Evolutionary conservation across 148 eudicot species (phyloP).

Genomic region (Silene uniflora): DNA sequence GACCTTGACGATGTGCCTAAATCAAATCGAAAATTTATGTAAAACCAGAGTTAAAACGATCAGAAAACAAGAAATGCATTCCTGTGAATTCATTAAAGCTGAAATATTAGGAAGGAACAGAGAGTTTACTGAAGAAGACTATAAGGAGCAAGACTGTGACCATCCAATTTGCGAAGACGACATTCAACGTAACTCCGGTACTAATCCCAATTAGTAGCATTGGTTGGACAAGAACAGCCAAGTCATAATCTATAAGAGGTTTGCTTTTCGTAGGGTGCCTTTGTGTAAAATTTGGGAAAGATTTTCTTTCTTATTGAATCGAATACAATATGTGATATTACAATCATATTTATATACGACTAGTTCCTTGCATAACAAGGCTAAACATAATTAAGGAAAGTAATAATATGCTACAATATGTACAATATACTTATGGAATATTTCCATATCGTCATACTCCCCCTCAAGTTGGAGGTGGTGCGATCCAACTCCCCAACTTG

Average conservation of each 20-base stretch:
- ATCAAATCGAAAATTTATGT: background rate
- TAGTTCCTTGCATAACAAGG: no score
- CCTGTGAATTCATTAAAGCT: background rate
- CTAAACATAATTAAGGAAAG: no score
- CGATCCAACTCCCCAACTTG: no score
- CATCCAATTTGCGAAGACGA: conserved; percentile 67
- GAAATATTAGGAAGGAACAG: conserved; percentile 22
- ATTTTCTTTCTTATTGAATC: no score
- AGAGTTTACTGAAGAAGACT: conserved; percentile 1
- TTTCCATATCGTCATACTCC: no score
- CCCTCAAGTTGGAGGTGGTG: no score
- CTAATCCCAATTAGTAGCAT: conserved; percentile 58
- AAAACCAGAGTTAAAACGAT: background rate
- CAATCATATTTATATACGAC: no score
- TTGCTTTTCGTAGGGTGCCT: conserved; percentile 45
- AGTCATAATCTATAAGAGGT: conserved; percentile 58
- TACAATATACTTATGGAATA: no score
- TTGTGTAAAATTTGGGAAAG: background rate
- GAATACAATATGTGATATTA: no score
- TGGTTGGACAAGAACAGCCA: conserved; percentile 61
- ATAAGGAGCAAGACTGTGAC: conserved; percentile 50
- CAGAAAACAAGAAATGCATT: background rate
- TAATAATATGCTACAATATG: no score
- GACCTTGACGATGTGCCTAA: conserved; percentile 54
- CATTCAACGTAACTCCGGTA: conserved; percentile 54